These are phyloP conservation scores for Platanthera zijinensis DNA, from an alignment of 106 monocot genomes.

Conservation along the genomic window DNA sequence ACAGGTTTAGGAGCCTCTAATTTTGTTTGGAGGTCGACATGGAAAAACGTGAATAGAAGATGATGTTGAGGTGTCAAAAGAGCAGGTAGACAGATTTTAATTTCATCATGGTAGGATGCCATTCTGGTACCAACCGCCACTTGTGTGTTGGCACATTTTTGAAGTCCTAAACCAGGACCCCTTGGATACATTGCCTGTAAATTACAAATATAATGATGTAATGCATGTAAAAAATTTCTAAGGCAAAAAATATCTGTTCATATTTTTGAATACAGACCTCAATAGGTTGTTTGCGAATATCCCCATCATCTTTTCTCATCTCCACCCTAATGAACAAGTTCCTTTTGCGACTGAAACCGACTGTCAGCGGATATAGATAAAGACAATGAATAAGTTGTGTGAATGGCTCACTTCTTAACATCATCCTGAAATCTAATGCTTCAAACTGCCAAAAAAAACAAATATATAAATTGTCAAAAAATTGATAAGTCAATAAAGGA, in stretches of 20 bases:
- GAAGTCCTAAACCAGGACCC: conserved; percentile 46
- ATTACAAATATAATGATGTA: conserved; percentile 2
- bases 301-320: conserved; percentile 82
- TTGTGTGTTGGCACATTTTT: conserved; percentile 89
- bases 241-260: not conserved
- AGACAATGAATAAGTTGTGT: conserved; percentile 83
- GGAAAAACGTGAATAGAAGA: conserved; percentile 87
- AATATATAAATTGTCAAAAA: conserved; percentile 2
- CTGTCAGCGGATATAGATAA: conserved; percentile 77
- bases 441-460: conserved; percentile 58
- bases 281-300: conserved; percentile 64
- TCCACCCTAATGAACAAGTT: conserved; percentile 89
- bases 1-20: conserved; percentile 98
- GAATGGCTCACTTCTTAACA: conserved; percentile 92
- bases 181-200: conserved; percentile 63
- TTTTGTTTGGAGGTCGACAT: conserved; percentile 94
- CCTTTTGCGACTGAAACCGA: conserved; percentile 91
- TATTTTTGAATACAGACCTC: conserved; percentile 45
- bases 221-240: not conserved
- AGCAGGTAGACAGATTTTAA: conserved; percentile 82
- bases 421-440: conserved; percentile 86
- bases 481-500: not conserved
- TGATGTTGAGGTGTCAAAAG: conserved; percentile 92
- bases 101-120: conserved; percentile 92
- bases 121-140: conserved; percentile 76